Base-by-base conservation (phyloP, 345 rosid species). In the Sisymbrium irio region DNA sequence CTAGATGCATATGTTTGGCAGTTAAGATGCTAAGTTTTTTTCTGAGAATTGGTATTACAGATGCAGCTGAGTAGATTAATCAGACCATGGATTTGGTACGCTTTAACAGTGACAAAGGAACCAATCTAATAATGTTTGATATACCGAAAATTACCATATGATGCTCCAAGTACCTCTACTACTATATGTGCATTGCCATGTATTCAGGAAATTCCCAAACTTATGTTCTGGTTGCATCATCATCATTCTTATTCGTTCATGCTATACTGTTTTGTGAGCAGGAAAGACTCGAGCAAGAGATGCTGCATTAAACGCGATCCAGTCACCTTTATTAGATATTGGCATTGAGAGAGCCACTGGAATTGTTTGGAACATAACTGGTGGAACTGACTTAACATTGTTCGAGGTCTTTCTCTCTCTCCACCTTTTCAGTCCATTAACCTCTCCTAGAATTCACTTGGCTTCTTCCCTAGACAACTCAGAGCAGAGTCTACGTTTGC, bases 281-380 rank as follows among this genome's bases (percentile, higher is more conserved):
- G 97, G 98, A 74, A 89, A 94, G 80, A 87, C 95, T 18, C 89
- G 98, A 75, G 98, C 97, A 68, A 87, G 98, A 85, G 98, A 93
- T 80, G 98, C 98, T 77, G 98, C 98, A 51, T 78, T 94, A 59
- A 89, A 89, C 63, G 97, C 98, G 7, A 94, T 94, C 69, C 98
- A 94, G 40, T 94, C 96, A 61, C 98, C 98, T 65, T 79, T 94
- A 36, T 79, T 94, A 56, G 97, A 94, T 78, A 82, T 94, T 77
- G 98, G 98, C 61, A 94, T 94, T 72, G 97, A 91, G 77, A 87
- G 98, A 71, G 97, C 98, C 46, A 94, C 98, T 62, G 97, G 97
- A 55, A 91, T 94, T 45, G 96, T 94, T 35, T 94, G 98, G 98
- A 94, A 91, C 80, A 94, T 91, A 58, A 94, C 96, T 19, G 98